Base-by-base conservation (phyloP, 306 rosid species). In the Trifolium fragiferum region DNA sequence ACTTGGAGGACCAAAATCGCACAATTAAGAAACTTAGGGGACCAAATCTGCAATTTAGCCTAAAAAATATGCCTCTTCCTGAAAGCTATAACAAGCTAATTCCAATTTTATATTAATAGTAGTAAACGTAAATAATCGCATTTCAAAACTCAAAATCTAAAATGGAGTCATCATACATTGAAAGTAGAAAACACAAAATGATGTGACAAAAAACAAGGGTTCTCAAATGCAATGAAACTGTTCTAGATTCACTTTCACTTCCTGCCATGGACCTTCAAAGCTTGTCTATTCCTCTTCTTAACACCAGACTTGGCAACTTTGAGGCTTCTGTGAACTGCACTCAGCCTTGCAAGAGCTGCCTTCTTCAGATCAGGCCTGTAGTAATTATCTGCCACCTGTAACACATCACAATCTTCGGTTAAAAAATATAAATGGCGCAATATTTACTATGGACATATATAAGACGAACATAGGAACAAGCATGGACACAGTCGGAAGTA, bases 231-330 rank as follows among this genome's bases (percentile, higher is more conserved):
- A 40, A 46, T 11, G 21, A 40, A 50, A 67, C 33, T 35, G 62
- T 60, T 72, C 20, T 12, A 15, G 40, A 43, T 62, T 76, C 41
- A 46, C 46, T 70, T 53, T 80, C 74, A 73, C 69, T 78, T 81
- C 72, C 76, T 80, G 53, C 86, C 84, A 71, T 0, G 69, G 74
- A 70, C 51, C 82, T 61, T 88, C 78, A 78, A 63, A 1, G 87
- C 90, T 62, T 89, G 96, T 68, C 97, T 93, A 76, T 89, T 93
- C 90, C 88, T 93, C 90, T 93, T 93, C 93, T 90, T 93, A 25
- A 60, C 90, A 64, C 99, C 99, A 14, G 97, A 94, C 86, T 94
- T 94, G 20, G 95, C 80, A 64, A 94, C 93, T 86, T 77, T 92
- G 61, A 92, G 93, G 86, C 99, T 94, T 86, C 87, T 84, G 68